phyloP scores from a whole-genome alignment of 148 eudicot genomes.

The Vaccinium vitisidaea region DNA sequence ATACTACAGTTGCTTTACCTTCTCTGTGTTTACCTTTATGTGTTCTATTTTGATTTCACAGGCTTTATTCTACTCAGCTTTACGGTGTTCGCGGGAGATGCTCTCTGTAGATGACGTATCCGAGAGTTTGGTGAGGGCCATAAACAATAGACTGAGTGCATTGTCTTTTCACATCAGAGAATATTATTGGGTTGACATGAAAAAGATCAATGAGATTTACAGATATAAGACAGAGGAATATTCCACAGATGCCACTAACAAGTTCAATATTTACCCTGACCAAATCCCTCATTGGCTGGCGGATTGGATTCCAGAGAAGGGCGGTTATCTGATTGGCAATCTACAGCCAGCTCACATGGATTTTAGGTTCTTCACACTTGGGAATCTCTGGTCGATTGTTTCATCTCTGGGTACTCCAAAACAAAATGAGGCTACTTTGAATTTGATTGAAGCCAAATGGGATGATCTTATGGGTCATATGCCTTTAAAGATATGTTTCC shows the following conservation, averaged over 20 bases:
- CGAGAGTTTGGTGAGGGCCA: slow-evolving; percentile 62
- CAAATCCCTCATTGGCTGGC: slow-evolving; percentile 89
- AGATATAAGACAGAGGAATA: slow-evolving; percentile 92
- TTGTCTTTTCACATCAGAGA: slow-evolving; percentile 89
- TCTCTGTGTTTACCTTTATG: background rate
- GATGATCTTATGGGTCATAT: slow-evolving; percentile 74
- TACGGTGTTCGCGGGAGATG: slow-evolving; percentile 88
- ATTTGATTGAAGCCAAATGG: slow-evolving; percentile 81
- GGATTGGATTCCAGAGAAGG: slow-evolving; percentile 87
- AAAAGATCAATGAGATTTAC: slow-evolving; percentile 84
- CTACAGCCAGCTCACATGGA: slow-evolving; percentile 98
- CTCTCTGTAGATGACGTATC: slow-evolving; percentile 60
- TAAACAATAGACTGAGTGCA: slow-evolving; percentile 84
- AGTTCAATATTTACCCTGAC: slow-evolving; percentile 91
- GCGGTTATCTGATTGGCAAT: slow-evolving; percentile 90
- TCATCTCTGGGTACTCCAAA: slow-evolving; percentile 85
- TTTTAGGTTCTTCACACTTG: slow-evolving; percentile 84
- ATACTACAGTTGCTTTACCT: background rate
- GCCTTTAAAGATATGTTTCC: slow-evolving; percentile 89
- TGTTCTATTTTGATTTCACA: slow-evolving; percentile 22
- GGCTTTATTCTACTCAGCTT: slow-evolving; percentile 84
- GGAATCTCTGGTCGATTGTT: slow-evolving; percentile 83
- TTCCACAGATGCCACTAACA: slow-evolving; percentile 76
- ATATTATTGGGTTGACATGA: slow-evolving; percentile 90
- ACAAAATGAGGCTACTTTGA: slow-evolving; percentile 71